Evolutionary conservation across 164 flowering plant species (phyloP).

Genomic region (Berberis thunbergii): DNA sequence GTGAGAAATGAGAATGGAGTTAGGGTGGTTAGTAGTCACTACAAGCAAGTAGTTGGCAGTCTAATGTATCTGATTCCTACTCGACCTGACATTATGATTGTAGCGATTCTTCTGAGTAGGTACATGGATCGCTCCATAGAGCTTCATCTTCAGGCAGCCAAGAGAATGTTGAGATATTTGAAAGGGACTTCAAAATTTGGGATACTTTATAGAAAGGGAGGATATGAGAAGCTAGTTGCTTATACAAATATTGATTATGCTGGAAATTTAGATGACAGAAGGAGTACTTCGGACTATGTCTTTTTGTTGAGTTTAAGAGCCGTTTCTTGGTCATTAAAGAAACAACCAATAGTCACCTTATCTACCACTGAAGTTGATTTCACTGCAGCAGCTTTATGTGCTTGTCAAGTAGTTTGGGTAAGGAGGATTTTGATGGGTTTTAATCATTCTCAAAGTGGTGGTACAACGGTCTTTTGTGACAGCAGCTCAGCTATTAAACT

Average conservation of each 20-base stretch:
- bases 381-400: not conserved
- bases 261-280: not conserved
- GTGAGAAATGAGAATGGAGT: not conserved
- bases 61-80: too few relatives aligned
- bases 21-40: not conserved
- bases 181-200: not conserved
- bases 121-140: constrained; percentile 1
- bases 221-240: not conserved
- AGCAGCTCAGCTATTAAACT: not conserved
- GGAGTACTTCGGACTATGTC: not conserved
- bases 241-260: constrained; percentile 1
- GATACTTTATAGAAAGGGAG: too few relatives aligned
- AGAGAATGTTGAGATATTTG: not conserved
- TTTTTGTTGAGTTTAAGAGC: not conserved
- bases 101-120: not conserved
- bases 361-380: not conserved
- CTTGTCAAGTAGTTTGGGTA: not conserved
- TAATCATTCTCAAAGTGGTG: not conserved
- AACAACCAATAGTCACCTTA: not conserved
- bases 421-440: not conserved
- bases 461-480: constrained; percentile 1
- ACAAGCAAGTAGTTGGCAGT: too few relatives aligned
- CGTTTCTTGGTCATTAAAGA: constrained; percentile 3
- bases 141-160: not conserved
- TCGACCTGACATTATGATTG: not conserved